These are phyloP conservation scores for Larix kaempferi DNA, from an alignment of 75 land plant genomes.

Conservation along the genomic window DNA sequence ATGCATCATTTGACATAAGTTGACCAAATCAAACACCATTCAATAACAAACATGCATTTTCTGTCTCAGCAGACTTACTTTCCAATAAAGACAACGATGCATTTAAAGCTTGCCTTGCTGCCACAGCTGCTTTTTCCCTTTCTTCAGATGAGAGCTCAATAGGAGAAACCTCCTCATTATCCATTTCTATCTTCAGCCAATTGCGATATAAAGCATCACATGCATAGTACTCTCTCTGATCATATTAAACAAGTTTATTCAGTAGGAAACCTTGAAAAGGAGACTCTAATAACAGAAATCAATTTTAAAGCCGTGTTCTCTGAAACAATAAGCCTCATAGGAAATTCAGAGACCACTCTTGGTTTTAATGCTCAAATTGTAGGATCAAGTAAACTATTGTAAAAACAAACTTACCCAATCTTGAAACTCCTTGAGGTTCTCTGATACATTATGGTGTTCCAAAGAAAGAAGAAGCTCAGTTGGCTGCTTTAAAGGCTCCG, in stretches of 20 bases:
- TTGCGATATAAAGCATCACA: slow-evolving; percentile 92
- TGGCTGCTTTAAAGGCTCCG: slow-evolving; percentile 84
- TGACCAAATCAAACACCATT: neutral
- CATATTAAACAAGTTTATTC: neutral
- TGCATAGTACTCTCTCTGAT: slow-evolving; percentile 78
- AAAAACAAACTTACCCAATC: slow-evolving; percentile 67
- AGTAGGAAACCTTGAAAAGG: neutral
- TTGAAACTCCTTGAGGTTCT: slow-evolving; percentile 75
- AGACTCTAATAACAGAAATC: neutral
- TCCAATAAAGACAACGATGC: slow-evolving; percentile 45
- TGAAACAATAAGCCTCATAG: neutral
- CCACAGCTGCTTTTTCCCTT: slow-evolving; percentile 49
- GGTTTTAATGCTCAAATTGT: neutral
- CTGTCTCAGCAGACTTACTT: slow-evolving; percentile 28
- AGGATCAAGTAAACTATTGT: neutral
- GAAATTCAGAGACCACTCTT: neutral
- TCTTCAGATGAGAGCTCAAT: slow-evolving; percentile 74
- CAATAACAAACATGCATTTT: neutral
- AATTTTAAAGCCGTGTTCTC: neutral
- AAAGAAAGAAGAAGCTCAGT: slow-evolving; percentile 41
- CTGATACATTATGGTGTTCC: slow-evolving; percentile 59
- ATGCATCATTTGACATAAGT: neutral
- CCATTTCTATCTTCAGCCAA: slow-evolving; percentile 82
- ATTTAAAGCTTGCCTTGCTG: slow-evolving; percentile 69
- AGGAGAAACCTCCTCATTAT: slow-evolving; percentile 52